Evolutionary conservation across 768 basidiomycete genomes (phyloP).

Genomic region (Plicaturopsis crispa): DNA sequence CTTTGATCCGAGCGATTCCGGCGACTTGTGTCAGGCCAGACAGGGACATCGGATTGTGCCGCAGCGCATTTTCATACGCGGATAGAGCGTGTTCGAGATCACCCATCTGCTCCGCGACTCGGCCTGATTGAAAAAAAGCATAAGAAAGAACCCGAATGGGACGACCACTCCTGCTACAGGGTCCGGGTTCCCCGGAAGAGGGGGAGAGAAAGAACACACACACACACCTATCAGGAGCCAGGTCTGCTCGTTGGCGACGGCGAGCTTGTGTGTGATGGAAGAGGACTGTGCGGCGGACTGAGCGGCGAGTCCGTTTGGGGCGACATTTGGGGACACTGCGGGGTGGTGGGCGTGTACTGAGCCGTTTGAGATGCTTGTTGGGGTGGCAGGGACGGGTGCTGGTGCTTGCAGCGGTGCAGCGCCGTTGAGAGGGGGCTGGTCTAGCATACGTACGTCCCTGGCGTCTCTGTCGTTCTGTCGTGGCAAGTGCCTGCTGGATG

Average conservation of each 20-base stretch:
- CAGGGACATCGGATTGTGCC: slow-evolving; percentile 90
- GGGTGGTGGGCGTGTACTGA: slow-evolving; percentile 27
- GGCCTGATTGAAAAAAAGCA: slow-evolving; percentile 45
- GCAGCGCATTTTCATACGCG: slow-evolving; percentile 92
- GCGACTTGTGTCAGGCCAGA: slow-evolving; percentile 90
- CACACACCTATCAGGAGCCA: slow-evolving; percentile 86
- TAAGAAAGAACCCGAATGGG: not conserved
- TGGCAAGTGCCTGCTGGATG: slow-evolving; percentile 56
- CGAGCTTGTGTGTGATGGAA: slow-evolving; percentile 66
- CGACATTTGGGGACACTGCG: slow-evolving; percentile 42
- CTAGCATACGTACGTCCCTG: slow-evolving; percentile 59
- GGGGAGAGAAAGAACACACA: slow-evolving; percentile 6
- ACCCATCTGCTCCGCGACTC: slow-evolving; percentile 92
- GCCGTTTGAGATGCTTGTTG: slow-evolving; percentile 36
- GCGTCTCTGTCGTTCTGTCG: slow-evolving; percentile 56
- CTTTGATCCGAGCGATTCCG: slow-evolving; percentile 93
- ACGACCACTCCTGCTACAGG: not conserved
- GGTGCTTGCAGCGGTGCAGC: slow-evolving; percentile 38
- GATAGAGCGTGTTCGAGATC: slow-evolving; percentile 88
- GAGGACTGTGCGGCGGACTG: slow-evolving; percentile 10
- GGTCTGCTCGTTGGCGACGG: slow-evolving; percentile 86
- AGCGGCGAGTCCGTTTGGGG: slow-evolving; percentile 22
- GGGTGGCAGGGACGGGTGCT: slow-evolving; percentile 34
- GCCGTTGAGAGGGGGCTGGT: slow-evolving; percentile 30
- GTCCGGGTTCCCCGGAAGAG: too few relatives aligned